These are phyloP conservation scores for Tulasnella sp. DNA, from an alignment of 768 basidiomycete species.

Conservation along the genomic window DNA sequence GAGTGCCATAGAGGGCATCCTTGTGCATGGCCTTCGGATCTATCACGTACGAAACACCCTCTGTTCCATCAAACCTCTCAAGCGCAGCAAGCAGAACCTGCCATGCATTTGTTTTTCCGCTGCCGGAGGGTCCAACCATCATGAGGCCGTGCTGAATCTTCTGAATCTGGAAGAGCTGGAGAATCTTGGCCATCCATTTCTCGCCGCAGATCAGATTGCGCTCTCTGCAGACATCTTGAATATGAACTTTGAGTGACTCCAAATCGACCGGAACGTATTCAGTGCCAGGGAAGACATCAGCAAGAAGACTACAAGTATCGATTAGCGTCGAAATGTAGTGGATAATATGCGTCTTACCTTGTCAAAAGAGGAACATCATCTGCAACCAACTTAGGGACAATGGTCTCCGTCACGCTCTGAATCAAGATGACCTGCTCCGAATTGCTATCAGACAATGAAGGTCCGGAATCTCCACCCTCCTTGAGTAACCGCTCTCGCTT, in stretches of 20 bases:
- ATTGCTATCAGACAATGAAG: conserved; percentile 51
- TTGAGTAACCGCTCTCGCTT: conserved; percentile 73
- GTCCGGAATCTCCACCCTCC: conserved; percentile 20
- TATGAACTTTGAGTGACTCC: conserved; percentile 70
- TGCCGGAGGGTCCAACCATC: conserved; percentile 99
- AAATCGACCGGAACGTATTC: conserved; percentile 84
- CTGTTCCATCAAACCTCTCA: conserved; percentile 79
- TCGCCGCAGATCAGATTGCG: conserved; percentile 76
- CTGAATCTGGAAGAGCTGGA: conserved; percentile 97
- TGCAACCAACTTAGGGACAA: conserved; percentile 94
- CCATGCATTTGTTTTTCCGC: conserved; percentile 96
- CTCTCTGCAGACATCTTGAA: conserved; percentile 74
- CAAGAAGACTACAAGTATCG: conserved; percentile 49
- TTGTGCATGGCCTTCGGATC: conserved; percentile 99
- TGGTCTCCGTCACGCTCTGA: conserved; percentile 96
- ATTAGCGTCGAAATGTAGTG: conserved; percentile 12
- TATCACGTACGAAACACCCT: conserved; percentile 91
- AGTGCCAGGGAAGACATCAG: conserved; percentile 95
- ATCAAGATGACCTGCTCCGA: conserved; percentile 95
- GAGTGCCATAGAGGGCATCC: conserved; percentile 90
- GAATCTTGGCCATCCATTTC: conserved; percentile 85
- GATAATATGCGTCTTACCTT: conserved; percentile 40
- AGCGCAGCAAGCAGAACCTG: conserved; percentile 81
- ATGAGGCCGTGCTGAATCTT: conserved; percentile 99
- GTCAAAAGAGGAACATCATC: conserved; percentile 92